Evolutionary conservation across 495 filamentous ascomycete genomes (phyloP).

Genomic region (Tirmania nivea): DNA sequence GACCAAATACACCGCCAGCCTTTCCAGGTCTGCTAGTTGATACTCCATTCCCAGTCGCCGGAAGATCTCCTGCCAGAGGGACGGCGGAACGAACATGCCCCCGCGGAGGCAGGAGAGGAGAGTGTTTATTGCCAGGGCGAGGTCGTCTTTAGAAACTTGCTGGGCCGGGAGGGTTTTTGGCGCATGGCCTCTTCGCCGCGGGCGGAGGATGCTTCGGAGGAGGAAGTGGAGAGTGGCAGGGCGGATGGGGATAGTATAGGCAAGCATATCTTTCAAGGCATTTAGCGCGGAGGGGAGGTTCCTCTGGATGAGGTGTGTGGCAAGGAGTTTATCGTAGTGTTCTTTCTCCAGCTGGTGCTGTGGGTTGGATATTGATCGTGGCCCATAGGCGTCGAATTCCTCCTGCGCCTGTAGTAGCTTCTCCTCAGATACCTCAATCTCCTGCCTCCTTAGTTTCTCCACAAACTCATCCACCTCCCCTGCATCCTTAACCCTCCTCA

Average conservation of each 20-base stretch:
- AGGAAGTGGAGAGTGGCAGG: conserved; percentile 9
- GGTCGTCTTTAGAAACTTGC: conserved; percentile 1
- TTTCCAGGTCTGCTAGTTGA: conserved; percentile 9
- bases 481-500: conserved; percentile 5
- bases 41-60: conserved; percentile 13
- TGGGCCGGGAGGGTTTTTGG: background rate
- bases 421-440: background rate
- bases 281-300: conserved; percentile 3
- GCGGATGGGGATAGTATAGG: conserved; percentile 3
- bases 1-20: conserved; percentile 5
- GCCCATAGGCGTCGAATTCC: conserved; percentile 1
- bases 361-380: conserved; percentile 1
- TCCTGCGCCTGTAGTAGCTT: background rate
- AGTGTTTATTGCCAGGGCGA: conserved; percentile 6
- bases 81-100: conserved; percentile 4
- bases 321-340: conserved; percentile 7
- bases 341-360: conserved; percentile 2
- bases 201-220: conserved; percentile 4
- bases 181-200: conserved; percentile 4
- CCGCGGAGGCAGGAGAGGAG: conserved; percentile 11
- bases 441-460: conserved; percentile 3
- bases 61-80: conserved; percentile 12
- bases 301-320: conserved; percentile 6
- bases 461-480: conserved; percentile 8
- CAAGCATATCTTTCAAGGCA: conserved; percentile 8